A percentile compares a stretch with the other conserved stretches of the same genome.
Evolutionary conservation across 345 rosid species (phyloP).

Genomic region (Rhodamnia rubescens): DNA sequence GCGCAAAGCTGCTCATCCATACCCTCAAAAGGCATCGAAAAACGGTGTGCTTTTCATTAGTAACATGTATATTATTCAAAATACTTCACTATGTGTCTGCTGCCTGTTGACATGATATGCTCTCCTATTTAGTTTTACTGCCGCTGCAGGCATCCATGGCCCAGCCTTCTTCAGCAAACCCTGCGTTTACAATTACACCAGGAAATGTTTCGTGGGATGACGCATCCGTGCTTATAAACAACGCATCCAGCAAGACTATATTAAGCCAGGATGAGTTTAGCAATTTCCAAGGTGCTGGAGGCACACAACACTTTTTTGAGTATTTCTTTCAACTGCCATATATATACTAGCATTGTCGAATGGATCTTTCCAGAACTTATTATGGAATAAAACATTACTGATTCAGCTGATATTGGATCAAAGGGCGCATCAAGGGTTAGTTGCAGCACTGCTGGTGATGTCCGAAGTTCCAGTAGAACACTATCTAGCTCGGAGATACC

Average conservation of each 20-base stretch:
- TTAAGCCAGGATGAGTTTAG: constrained; percentile 39
- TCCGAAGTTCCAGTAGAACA: constrained; percentile 37
- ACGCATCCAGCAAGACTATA: constrained; percentile 26
- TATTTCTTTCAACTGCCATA: constrained; percentile 5
- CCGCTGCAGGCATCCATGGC: constrained; percentile 50
- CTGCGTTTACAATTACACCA: constrained; percentile 13
- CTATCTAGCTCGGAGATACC: constrained; percentile 30
- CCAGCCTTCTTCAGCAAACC: constrained; percentile 29
- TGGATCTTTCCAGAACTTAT: constrained; percentile 59
- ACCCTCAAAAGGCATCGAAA: constrained; percentile 89
- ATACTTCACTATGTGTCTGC: background rate
- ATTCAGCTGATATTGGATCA: constrained; percentile 95
- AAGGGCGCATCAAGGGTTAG: constrained; percentile 39
- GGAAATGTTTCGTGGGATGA: constrained; percentile 68
- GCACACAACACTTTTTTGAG: constrained; percentile 27
- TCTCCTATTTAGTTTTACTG: constrained; percentile 31
- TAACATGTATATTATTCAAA: background rate
- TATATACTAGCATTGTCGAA: background rate
- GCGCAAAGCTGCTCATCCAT: constrained; percentile 94
- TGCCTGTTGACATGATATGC: background rate
- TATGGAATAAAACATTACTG: constrained; percentile 54
- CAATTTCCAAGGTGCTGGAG: constrained; percentile 41
- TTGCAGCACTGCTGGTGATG: constrained; percentile 33
- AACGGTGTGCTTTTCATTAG: constrained; percentile 34
- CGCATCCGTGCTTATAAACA: constrained; percentile 35